Base-by-base conservation (phyloP, 2,329 filamentous ascomycete genomes). In the Salinomyces thailandicus region DNA sequence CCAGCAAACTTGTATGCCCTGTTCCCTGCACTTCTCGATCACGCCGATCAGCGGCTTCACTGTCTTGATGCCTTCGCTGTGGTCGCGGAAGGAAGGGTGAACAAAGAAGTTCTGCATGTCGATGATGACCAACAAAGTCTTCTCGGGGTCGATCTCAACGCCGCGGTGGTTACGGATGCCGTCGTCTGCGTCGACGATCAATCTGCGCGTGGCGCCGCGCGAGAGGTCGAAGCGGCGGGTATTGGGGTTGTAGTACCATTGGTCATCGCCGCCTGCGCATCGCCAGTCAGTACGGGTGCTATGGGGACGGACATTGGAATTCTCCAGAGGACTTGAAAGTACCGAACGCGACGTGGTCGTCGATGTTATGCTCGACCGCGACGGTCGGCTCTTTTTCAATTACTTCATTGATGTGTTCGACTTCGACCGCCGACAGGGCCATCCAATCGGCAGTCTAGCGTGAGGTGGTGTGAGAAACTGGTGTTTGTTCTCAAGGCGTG, bases 41-140 rank as follows among this genome's bases (percentile, higher is more conserved):
- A 61, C 59, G 18, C 52, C 57, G 40, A 62, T 31, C 9, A 57
- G 54, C 9, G 62, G 61, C 12, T 55, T 45, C 11, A 64, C 45
- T 12, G 61, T 54, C n/a, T 50, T 49, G 33, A 57, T 46, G 12
- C 52, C 53, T 16, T 46, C 47, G 15, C 34, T 41, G 44, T 56
- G 53, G 34, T 56, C 50, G 44, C 50, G 47, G 38, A 49, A 52
- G 30, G 41, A 38, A n/a, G 53, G 53, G 38, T 55, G 52, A 31
- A 64, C 46, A 44, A 64, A 64, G 48, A 62, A 63, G 46, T 63
- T 64, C 38, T 64, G 62, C 61, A 64, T 64, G 45, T 64, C 61
- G 35, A 64, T 55, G 19, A 64, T 49, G 18, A 64, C 55, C 18
- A 64, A 44, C 17, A 62, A 50, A 2, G 62, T 58, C 22, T 50